Evolutionary conservation across 225 moss, liverwort and hornwort genomes (phyloP).

Genomic region (Antitrichia curtipendula): DNA sequence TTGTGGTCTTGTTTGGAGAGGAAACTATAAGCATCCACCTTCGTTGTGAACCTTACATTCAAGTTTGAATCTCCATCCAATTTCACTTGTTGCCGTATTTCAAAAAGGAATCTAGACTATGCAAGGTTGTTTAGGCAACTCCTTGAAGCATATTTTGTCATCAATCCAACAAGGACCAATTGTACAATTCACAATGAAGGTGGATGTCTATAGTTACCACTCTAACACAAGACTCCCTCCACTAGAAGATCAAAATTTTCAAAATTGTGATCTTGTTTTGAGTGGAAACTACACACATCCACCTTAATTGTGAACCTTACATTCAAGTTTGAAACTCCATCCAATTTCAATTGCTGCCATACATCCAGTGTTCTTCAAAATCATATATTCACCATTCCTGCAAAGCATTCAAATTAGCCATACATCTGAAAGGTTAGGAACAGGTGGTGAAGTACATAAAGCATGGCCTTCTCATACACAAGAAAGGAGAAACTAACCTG

Average conservation of each 20-base stretch:
- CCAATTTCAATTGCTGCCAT: not conserved
- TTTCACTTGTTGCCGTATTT: not conserved
- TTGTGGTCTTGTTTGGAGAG: not conserved
- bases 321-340: not conserved
- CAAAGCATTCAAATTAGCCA: not conserved
- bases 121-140: not conserved
- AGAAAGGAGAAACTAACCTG: not conserved
- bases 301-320: not conserved
- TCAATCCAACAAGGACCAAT: not conserved
- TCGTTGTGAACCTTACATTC: not conserved
- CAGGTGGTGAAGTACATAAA: not conserved
- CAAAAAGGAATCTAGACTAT: too few relatives aligned
- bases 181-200: not conserved
- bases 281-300: not conserved
- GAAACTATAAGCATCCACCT: not conserved
- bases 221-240: not conserved
- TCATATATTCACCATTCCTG: not conserved
- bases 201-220: not conserved
- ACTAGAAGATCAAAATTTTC: not conserved
- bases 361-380: not conserved
- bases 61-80: not conserved
- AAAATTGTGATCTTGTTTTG: not conserved
- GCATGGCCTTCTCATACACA: not conserved
- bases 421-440: not conserved
- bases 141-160: not conserved